phyloP scores from a whole-genome alignment of 1,284 basidiomycete species.

The Pterula multifida region DNA sequence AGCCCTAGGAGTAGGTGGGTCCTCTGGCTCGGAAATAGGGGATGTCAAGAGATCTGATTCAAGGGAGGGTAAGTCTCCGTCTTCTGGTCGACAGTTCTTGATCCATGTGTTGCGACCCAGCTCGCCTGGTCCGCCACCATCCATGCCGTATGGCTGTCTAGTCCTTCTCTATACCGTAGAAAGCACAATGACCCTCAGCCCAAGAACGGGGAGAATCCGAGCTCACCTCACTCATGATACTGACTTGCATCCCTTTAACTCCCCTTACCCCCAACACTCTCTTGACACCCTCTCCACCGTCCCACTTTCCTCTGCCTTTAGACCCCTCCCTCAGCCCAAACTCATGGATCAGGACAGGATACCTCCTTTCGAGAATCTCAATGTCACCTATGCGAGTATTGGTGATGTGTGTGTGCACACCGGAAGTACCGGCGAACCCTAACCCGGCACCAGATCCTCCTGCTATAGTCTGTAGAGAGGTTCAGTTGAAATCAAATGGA shows the following conservation, averaged over 20 bases:
- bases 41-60: background rate
- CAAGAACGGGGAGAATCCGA: constrained; percentile 6
- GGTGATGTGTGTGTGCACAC: constrained; percentile 86
- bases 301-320: constrained; percentile 69
- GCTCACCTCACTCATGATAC: constrained; percentile 71
- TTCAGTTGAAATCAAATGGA: constrained; percentile 2
- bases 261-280: constrained; percentile 72
- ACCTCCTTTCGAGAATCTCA: constrained; percentile 85
- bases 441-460: constrained; percentile 91
- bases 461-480: constrained; percentile 64
- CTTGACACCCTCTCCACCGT: constrained; percentile 81
- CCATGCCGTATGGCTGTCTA: constrained; percentile 81
- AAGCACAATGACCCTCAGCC: constrained; percentile 4
- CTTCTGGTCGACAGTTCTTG: constrained; percentile 59
- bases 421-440: constrained; percentile 81
- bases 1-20: background rate
- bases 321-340: constrained; percentile 74
- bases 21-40: background rate
- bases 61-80: constrained; percentile 42
- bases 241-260: constrained; percentile 74
- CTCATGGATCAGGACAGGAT: constrained; percentile 76
- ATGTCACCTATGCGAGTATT: constrained; percentile 91
- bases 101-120: constrained; percentile 87
- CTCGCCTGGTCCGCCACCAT: constrained; percentile 70
- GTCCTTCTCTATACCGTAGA: constrained; percentile 54